These are phyloP conservation scores for Triangularia setosa DNA, from an alignment of 2,329 filamentous ascomycete genomes.

Conservation along the genomic window DNA sequence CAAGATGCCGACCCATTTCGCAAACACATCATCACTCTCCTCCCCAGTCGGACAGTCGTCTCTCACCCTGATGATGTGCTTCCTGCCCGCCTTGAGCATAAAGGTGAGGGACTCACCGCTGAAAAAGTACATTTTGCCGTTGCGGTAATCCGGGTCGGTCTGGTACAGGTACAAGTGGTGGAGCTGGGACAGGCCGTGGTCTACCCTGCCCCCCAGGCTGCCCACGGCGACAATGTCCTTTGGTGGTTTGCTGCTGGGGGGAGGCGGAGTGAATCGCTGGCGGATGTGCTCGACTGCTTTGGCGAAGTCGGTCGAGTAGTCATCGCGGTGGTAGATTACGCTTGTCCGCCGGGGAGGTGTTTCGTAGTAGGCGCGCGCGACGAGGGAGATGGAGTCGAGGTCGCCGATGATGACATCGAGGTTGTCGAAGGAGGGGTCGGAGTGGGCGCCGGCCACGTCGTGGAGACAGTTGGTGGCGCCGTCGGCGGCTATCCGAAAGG, in stretches of 20 bases:
- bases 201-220: conserved; percentile 82
- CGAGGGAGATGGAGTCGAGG: conserved; percentile 72
- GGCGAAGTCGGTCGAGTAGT: conserved; percentile 86
- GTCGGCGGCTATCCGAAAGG: conserved; percentile 75
- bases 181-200: conserved; percentile 85
- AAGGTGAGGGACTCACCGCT: conserved; percentile 80
- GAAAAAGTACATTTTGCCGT: conserved; percentile 69
- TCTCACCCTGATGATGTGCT: conserved; percentile 61
- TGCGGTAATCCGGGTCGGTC: conserved; percentile 42
- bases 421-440: conserved; percentile 40
- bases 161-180: conserved; percentile 75
- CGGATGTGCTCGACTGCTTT: conserved; percentile 69
- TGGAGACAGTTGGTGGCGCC: conserved; percentile 80
- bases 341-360: conserved; percentile 42
- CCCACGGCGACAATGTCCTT: conserved; percentile 75
- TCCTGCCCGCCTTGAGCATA: conserved; percentile 65
- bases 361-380: conserved; percentile 64
- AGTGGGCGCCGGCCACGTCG: conserved; percentile 30
- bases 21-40: conserved; percentile 59
- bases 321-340: conserved; percentile 70
- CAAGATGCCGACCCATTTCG: conserved; percentile 78
- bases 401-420: conserved; percentile 81
- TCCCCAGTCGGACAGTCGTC: conserved; percentile 45
- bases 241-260: conserved; percentile 16
- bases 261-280: conserved; percentile 19